Percentiles rank a stretch among this genome's conserved stretches.
Evolutionary conservation across 495 filamentous ascomycete species (phyloP).

Genomic region (Penicillium taxi): DNA sequence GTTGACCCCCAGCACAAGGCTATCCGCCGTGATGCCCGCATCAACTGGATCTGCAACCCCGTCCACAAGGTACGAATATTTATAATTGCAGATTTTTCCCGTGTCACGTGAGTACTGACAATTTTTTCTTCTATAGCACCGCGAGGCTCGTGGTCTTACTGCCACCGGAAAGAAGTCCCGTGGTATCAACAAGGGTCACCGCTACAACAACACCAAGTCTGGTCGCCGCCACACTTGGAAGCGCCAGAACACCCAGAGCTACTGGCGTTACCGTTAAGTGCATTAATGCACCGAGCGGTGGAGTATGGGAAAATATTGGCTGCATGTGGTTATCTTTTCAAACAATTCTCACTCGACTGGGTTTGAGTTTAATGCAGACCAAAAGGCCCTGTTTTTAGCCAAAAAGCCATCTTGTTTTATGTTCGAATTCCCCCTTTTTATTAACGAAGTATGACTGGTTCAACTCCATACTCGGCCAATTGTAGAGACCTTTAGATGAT

Average conservation of each 20-base stretch:
- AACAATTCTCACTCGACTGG: slow-evolving; percentile 29
- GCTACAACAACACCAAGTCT: slow-evolving; percentile 93
- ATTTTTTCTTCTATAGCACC: slow-evolving; percentile 52
- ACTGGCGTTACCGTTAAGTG: slow-evolving; percentile 75
- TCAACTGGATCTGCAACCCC: slow-evolving; percentile 99
- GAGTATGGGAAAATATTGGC: slow-evolving; percentile 28
- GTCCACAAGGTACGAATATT: slow-evolving; percentile 74
- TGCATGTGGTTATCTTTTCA: slow-evolving; percentile 36
- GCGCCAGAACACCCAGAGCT: slow-evolving; percentile 94
- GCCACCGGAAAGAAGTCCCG: slow-evolving; percentile 98
- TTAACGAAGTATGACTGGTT: slow-evolving; percentile 42
- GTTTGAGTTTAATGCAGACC: slow-evolving; percentile 38
- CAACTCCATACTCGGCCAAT: slow-evolving; percentile 14
- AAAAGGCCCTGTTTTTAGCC: slow-evolving; percentile 37
- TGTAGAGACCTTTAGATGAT: slow-evolving; percentile 11
- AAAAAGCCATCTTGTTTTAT: slow-evolving; percentile 35
- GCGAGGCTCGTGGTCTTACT: slow-evolving; percentile 92
- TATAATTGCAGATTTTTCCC: not conserved
- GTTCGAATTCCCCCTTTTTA: slow-evolving; percentile 28
- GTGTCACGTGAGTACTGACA: slow-evolving; percentile 14
- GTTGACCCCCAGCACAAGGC: slow-evolving; percentile 99
- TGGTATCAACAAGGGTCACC: slow-evolving; percentile 96
- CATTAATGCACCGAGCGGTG: slow-evolving; percentile 22
- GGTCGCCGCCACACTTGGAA: slow-evolving; percentile 99
- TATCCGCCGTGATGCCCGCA: slow-evolving; percentile 95